These are phyloP conservation scores for Thamnidium elegans DNA, from an alignment of 192 early-diverging fungal genomes.

Conservation along the genomic window DNA sequence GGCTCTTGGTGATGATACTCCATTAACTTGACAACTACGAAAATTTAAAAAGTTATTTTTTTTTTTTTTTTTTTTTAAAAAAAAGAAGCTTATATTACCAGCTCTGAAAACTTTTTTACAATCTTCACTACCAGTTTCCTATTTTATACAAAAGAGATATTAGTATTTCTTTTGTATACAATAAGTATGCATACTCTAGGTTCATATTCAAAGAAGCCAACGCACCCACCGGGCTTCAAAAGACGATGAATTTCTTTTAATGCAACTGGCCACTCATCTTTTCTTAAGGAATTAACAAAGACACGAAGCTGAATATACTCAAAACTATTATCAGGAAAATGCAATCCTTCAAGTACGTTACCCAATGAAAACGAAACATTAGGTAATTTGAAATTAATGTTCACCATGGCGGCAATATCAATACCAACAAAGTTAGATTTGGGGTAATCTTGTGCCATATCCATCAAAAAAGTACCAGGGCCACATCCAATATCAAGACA, in stretches of 20 bases:
- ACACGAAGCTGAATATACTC: constrained; percentile 38
- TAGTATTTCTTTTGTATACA: not conserved
- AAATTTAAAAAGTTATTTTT: no score
- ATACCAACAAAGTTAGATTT: constrained; percentile 23
- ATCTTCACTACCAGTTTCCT: constrained; percentile 3
- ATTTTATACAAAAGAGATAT: not conserved
- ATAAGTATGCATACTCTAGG: not conserved
- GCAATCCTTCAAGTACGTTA: constrained; percentile 29
- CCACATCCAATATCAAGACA: constrained; percentile 39
- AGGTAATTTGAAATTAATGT: constrained; percentile 20
- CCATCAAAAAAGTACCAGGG: constrained; percentile 32
- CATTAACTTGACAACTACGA: no score
- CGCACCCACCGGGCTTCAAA: constrained; percentile 32
- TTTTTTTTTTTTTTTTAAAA: no score
- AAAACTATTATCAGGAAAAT: constrained; percentile 27
- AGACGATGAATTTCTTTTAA: constrained; percentile 26
- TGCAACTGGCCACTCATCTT: constrained; percentile 24
- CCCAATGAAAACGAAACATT: constrained; percentile 31
- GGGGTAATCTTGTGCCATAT: constrained; percentile 39
- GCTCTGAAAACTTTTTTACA: not conserved
- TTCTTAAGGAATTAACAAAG: constrained; percentile 20
- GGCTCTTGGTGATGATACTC: no score
- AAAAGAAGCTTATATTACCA: not conserved
- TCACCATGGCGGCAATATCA: constrained; percentile 35
- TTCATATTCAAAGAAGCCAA: constrained; percentile 25